Percentiles rank a stretch among this genome's conserved stretches.
These are phyloP conservation scores for Cucurbita moschata DNA, from an alignment of 306 rosid species.

Conservation along the genomic window DNA sequence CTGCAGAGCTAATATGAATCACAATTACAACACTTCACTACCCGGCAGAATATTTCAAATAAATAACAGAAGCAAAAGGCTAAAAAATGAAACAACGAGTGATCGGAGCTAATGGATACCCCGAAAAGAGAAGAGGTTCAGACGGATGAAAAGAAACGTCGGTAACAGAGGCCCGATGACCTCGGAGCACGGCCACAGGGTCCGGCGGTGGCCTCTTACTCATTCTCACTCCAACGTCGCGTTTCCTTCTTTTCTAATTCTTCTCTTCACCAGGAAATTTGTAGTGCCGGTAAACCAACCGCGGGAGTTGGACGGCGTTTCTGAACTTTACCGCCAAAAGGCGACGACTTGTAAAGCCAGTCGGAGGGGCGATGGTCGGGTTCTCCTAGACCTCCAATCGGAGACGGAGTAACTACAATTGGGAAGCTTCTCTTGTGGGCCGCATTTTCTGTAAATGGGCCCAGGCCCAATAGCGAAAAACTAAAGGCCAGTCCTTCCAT, in stretches of 20 bases:
- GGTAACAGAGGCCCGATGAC: constrained; percentile 77
- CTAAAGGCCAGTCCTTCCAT: neutral
- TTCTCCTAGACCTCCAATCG: neutral
- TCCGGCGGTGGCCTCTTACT: constrained; percentile 63
- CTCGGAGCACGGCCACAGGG: constrained; percentile 74
- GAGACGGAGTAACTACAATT: neutral
- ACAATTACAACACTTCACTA: neutral
- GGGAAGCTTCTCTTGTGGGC: neutral
- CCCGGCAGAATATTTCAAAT: neutral
- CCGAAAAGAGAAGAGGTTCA: constrained; percentile 43
- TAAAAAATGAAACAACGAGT: neutral
- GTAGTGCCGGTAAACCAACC: neutral
- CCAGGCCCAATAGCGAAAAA: neutral
- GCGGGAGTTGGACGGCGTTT: neutral
- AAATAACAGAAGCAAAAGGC: neutral
- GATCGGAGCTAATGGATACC: constrained; percentile 19
- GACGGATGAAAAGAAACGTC: constrained; percentile 61
- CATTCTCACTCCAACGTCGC: constrained; percentile 54
- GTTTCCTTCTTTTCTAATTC: neutral
- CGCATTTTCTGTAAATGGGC: neutral
- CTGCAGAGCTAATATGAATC: constrained; percentile 37
- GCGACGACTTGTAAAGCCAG: neutral
- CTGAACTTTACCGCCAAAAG: neutral
- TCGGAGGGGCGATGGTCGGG: neutral
- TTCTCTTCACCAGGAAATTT: constrained; percentile 28